A percentile compares a stretch with the other conserved stretches of the same genome.
Conservation (phyloP, 495 filamentous ascomycete genomes). For the Cercophora sp. region DNA sequence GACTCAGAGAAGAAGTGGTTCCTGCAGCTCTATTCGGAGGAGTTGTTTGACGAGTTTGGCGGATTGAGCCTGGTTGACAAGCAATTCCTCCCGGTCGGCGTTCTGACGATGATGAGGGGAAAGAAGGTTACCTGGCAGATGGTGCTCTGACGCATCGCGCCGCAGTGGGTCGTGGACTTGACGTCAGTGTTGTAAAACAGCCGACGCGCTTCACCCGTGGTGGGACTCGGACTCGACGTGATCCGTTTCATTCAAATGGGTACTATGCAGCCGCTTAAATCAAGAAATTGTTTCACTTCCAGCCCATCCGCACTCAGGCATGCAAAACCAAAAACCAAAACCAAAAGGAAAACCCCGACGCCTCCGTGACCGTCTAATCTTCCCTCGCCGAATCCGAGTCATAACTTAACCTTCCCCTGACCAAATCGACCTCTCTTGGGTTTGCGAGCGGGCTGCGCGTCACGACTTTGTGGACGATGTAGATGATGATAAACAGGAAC, state of each 20-base stretch:
- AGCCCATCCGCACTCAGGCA: background rate
- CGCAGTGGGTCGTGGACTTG: too few species aligned
- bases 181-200: too few species aligned
- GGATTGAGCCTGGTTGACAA: constrained; percentile 51
- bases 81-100: constrained; percentile 50
- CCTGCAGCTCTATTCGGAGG: constrained; percentile 45
- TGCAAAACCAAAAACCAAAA: too few species aligned
- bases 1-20: constrained; percentile 49
- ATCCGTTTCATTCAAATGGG: background rate
- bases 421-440: constrained; percentile 19
- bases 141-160: constrained; percentile 29
- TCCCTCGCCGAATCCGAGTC: constrained; percentile 2
- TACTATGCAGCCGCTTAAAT: background rate
- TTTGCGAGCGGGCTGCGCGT: constrained; percentile 20
- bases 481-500: constrained; percentile 57
- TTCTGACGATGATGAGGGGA: constrained; percentile 50
- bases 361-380: background rate
- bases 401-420: constrained; percentile 19
- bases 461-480: constrained; percentile 54
- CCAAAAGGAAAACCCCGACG: background rate
- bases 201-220: too few species aligned
- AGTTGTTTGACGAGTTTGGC: constrained; percentile 47
- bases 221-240: too few species aligned
- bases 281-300: background rate
- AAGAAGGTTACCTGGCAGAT: constrained; percentile 55